phyloP scores from a whole-genome alignment of 2,329 filamentous ascomycete species.

The Colletotrichum echinochloae region DNA sequence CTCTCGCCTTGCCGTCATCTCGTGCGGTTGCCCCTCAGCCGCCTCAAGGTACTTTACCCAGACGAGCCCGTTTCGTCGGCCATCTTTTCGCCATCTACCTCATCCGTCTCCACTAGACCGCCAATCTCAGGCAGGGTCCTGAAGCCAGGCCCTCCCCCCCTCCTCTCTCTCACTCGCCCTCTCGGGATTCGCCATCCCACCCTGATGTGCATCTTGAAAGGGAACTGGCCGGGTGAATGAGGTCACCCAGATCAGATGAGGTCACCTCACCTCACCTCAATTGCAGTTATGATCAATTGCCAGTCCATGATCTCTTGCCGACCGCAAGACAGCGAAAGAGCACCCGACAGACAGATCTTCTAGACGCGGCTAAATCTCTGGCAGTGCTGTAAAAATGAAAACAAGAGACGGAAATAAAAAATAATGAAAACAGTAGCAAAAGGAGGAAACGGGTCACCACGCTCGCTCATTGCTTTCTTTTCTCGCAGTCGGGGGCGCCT shows the following conservation, averaged over 20 bases:
- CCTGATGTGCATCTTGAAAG: background rate
- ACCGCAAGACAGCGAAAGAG: too few relatives aligned
- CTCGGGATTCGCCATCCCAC: background rate
- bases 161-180: background rate
- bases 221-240: background rate
- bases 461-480: background rate
- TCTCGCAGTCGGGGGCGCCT: background rate
- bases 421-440: background rate
- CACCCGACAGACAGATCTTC: background rate
- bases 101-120: constrained; percentile 36
- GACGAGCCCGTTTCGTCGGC: constrained; percentile 19
- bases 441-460: background rate
- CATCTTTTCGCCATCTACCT: constrained; percentile 40
- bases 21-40: constrained; percentile 1
- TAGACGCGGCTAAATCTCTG: background rate
- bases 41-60: constrained; percentile 8
- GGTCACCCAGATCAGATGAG: background rate
- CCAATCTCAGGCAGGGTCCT: constrained; percentile 29
- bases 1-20: constrained; percentile 27
- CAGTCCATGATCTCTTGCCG: too few relatives aligned
- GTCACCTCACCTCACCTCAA: background rate
- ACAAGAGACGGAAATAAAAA: background rate
- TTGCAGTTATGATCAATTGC: too few relatives aligned
- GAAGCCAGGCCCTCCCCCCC: background rate
- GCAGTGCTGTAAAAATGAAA: background rate